phyloP scores from a whole-genome alignment of 768 basidiomycete genomes.

The Daedalea quercina region DNA sequence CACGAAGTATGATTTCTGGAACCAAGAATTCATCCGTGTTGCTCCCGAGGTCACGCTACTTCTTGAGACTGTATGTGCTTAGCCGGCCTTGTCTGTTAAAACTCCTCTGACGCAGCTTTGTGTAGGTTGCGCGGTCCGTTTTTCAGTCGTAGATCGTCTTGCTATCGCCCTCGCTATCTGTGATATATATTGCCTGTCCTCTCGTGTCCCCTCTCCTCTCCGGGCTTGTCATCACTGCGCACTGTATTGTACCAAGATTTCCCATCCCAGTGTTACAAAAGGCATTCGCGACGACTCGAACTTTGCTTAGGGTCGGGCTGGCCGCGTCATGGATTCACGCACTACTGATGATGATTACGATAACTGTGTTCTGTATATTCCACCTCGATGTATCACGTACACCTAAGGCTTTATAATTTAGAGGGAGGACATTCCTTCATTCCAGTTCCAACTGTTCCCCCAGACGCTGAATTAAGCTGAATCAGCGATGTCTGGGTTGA shows the following conservation, averaged over 20 bases:
- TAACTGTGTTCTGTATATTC: conserved; percentile 30
- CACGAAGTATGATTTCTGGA: conserved; percentile 87
- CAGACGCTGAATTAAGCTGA: conserved; percentile 23
- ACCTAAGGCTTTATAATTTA: conserved; percentile 29
- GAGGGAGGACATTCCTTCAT: conserved; percentile 28
- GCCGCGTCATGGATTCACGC: conserved; percentile 20
- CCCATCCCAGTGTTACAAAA: conserved; percentile 50
- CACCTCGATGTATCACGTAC: conserved; percentile 30
- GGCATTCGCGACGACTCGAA: conserved; percentile 34
- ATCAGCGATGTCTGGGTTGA: not conserved
- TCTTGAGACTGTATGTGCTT: conserved; percentile 61
- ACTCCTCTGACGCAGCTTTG: not conserved
- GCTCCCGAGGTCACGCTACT: conserved; percentile 83
- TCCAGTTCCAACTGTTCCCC: conserved; percentile 27
- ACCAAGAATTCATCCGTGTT: conserved; percentile 77
- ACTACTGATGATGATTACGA: conserved; percentile 22
- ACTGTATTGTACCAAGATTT: conserved; percentile 84
- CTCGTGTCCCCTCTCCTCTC: conserved; percentile 37
- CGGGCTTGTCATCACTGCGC: conserved; percentile 44
- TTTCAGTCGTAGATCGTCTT: conserved; percentile 60
- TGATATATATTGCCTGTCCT: conserved; percentile 60
- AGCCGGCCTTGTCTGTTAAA: not conserved
- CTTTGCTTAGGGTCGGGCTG: conserved; percentile 32
- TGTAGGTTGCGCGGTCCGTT: conserved; percentile 70
- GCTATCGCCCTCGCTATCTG: conserved; percentile 69